Evolutionary conservation across 352 stramenopile genomes (phyloP), one percentile per base, ranked within the genome.

Genomic region (Globisporangium iwayamae): DNA sequence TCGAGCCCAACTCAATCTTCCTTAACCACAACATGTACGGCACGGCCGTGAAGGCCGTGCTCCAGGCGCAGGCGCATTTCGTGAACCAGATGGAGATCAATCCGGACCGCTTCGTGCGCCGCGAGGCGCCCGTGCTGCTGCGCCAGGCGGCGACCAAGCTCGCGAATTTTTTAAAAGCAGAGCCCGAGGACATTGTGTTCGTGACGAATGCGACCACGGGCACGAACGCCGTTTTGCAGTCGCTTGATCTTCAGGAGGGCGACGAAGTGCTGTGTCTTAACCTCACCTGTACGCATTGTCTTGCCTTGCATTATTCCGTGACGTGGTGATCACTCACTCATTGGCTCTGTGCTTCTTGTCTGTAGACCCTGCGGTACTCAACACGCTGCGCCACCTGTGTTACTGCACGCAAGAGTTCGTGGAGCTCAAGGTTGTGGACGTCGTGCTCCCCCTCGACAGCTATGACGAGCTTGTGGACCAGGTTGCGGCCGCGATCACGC

Each of bases 61-160:
- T 94, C 57, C 82, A 91, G 65, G 86, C 86, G 34, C 86, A 94
- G 28, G 85, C 84, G 13, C 81, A 93, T 64, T 93, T 93, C 62
- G 83, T 93, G 25, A 92, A 91, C 73, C 84, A 89, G 73, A 93
- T 95, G 86, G 86, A 95, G 70, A 81, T 80, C 69, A 93, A 93
- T 41, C 86, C 86, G 4, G 86, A 95, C 64, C 74, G 85, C n/a
- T 95, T 93, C 68, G 81, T 93, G 67, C 83, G 86, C 3, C 80
- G 78, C 39, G 86, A 95, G 57, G 69, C 71, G 53, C 79, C 81
- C 0, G 66, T 67, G 25, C 63, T 91, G 67, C 72, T 95, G 56
- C 83, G 85, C 36, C 75, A 89, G 56, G 84, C 85, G 6, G 75
- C 82, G 1, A 69, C 67, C 7, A 83, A 89, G 47, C 73, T 95